Percentiles rank a stretch among this genome's conserved stretches.
Evolutionary conservation across 2,329 filamentous ascomycete genomes (phyloP).

Genomic region (Colletotrichum tanaceti): DNA sequence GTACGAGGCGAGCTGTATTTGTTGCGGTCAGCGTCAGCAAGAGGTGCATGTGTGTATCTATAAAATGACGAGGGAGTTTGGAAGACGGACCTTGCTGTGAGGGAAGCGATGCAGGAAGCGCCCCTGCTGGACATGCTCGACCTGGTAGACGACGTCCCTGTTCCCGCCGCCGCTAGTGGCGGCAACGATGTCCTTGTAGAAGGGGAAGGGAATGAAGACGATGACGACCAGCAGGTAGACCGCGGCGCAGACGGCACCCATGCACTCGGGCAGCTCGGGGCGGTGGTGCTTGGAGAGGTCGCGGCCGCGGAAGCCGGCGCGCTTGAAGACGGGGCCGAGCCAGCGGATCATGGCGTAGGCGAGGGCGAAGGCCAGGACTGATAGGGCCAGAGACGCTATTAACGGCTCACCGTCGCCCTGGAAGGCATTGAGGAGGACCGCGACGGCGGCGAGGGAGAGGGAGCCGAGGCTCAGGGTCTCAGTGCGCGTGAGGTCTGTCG

Average conservation of each 20-base stretch:
- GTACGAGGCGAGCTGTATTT: constrained; percentile 86
- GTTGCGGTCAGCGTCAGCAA: too few species aligned
- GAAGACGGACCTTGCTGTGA: constrained; percentile 80
- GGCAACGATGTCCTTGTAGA: constrained; percentile 97
- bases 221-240: constrained; percentile 92
- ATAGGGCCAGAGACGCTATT: constrained; percentile 87
- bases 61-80: too few species aligned
- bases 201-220: constrained; percentile 93
- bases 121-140: constrained; percentile 80
- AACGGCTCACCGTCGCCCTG: constrained; percentile 88
- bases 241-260: constrained; percentile 92
- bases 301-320: constrained; percentile 86
- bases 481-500: constrained; percentile 59
- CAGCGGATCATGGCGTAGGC: constrained; percentile 90
- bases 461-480: constrained; percentile 69
- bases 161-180: constrained; percentile 95
- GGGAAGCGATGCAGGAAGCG: constrained; percentile 92
- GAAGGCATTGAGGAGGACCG: constrained; percentile 83
- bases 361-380: constrained; percentile 82
- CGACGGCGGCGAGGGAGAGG: constrained; percentile 75
- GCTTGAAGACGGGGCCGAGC: constrained; percentile 91
- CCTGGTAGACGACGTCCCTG: constrained; percentile 82
- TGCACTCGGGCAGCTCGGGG: constrained; percentile 89
- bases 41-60: too few species aligned
- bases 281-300: constrained; percentile 81